A percentile compares a stretch with the other conserved stretches of the same genome.
These are phyloP conservation scores for Sanghuangporus baumii DNA, from an alignment of 1,284 basidiomycete genomes.

Conservation along the genomic window DNA sequence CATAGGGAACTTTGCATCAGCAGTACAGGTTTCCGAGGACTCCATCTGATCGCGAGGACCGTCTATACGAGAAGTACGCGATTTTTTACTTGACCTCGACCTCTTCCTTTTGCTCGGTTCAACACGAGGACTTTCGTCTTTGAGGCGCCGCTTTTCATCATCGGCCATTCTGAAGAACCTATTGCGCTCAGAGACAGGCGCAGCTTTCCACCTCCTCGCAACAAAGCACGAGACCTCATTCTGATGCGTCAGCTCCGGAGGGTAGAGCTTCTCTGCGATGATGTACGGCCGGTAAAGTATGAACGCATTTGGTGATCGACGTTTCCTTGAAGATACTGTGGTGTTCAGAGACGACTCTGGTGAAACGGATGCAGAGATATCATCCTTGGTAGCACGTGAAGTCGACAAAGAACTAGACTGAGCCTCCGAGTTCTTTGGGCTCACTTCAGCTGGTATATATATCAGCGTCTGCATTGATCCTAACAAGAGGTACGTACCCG, in stretches of 20 bases:
- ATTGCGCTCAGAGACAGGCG: not conserved
- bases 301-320: conserved; percentile 7
- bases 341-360: not conserved
- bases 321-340: not conserved
- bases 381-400: not conserved
- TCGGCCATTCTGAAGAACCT: not conserved
- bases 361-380: not conserved
- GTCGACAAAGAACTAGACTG: not conserved
- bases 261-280: not conserved
- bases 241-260: conserved; percentile 2
- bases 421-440: not conserved
- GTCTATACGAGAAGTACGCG: conserved; percentile 23
- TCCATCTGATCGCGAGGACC: conserved; percentile 25
- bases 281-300: conserved; percentile 6
- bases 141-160: not conserved
- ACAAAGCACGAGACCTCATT: conserved; percentile 1
- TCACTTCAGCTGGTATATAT: not conserved
- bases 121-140: not conserved
- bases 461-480: not conserved
- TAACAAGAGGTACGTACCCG: not conserved
- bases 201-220: not conserved
- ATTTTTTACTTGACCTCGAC: conserved; percentile 25
- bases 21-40: not conserved
- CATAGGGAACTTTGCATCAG: not conserved
- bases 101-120: conserved; percentile 12